Evolutionary conservation across 2,329 filamentous ascomycete genomes (phyloP).

Genomic region (Lojkania enalia): DNA sequence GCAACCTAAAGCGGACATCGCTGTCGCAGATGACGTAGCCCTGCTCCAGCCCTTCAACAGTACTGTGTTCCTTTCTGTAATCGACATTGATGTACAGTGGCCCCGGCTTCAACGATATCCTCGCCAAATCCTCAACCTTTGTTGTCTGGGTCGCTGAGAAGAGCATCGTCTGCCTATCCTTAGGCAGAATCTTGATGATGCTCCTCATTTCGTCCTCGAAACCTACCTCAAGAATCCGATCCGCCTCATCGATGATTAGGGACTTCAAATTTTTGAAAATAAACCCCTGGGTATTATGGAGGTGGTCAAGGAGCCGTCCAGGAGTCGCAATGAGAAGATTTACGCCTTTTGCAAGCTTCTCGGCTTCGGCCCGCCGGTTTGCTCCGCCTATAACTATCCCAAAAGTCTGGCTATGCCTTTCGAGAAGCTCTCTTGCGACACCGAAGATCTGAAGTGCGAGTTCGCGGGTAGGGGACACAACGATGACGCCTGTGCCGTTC

Average conservation of each 20-base stretch:
- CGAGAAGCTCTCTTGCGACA: slow-evolving; percentile 90
- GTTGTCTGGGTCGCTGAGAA: slow-evolving; percentile 98
- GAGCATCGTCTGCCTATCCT: slow-evolving; percentile 92
- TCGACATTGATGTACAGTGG: slow-evolving; percentile 98
- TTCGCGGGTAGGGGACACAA: slow-evolving; percentile 92
- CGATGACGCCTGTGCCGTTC: slow-evolving; percentile 74
- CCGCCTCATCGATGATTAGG: slow-evolving; percentile 93
- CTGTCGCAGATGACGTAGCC: slow-evolving; percentile 93
- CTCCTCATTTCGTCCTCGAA: slow-evolving; percentile 99
- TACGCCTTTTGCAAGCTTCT: slow-evolving; percentile 92
- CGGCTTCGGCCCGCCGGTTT: slow-evolving; percentile 85
- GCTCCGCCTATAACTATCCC: slow-evolving; percentile 96
- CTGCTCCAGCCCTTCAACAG: slow-evolving; percentile 91
- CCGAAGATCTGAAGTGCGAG: slow-evolving; percentile 95
- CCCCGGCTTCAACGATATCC: slow-evolving; percentile 87
- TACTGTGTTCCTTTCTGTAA: slow-evolving; percentile 83
- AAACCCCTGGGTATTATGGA: slow-evolving; percentile 89
- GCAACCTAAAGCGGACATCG: slow-evolving; percentile 88
- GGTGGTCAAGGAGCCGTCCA: slow-evolving; percentile 87
- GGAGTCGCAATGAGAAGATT: slow-evolving; percentile 95
- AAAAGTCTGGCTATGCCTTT: slow-evolving; percentile 89
- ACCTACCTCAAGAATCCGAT: slow-evolving; percentile 93
- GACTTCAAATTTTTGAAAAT: slow-evolving; percentile 91
- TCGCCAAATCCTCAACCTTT: slow-evolving; percentile 94
- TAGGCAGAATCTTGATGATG: slow-evolving; percentile 88